These are phyloP conservation scores for Breynia disticha DNA, from an alignment of 441 rosid species.

Conservation along the genomic window DNA sequence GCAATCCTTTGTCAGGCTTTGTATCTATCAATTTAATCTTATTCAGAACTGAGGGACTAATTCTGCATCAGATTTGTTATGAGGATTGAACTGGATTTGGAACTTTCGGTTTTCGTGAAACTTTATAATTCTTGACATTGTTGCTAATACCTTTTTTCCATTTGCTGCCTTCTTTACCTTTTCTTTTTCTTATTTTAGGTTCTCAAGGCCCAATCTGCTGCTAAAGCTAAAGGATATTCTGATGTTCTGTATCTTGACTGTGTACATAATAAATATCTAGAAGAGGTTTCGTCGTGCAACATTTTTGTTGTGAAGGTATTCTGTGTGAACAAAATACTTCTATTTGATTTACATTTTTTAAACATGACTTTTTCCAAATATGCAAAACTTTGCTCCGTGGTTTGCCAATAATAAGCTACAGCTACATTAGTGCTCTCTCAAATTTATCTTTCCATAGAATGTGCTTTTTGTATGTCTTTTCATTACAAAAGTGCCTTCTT, in stretches of 20 bases:
- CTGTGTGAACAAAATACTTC: background rate
- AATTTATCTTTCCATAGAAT: no score
- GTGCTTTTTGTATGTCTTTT: no score
- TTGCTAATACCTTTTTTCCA: background rate
- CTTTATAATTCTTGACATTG: background rate
- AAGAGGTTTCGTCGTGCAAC: constrained; percentile 95
- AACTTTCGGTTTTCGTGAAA: background rate
- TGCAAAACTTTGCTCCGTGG: no score
- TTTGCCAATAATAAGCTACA: no score
- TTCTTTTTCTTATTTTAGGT: constrained; percentile 34
- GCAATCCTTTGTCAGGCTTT: constrained; percentile 1
- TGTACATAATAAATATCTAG: constrained; percentile 65
- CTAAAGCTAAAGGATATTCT: constrained; percentile 86
- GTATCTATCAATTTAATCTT: background rate
- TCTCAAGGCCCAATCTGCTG: constrained; percentile 79
- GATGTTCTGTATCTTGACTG: constrained; percentile 95
- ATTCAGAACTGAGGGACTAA: background rate
- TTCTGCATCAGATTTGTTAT: background rate
- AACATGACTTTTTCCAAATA: background rate
- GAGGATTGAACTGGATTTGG: background rate
- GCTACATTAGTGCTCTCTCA: no score
- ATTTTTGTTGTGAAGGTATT: constrained; percentile 88
- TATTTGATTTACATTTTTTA: background rate
- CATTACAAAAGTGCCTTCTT: background rate
- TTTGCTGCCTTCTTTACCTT: background rate